Conservation (phyloP, 805 yeast species). For the Lachancea fermentati region DNA sequence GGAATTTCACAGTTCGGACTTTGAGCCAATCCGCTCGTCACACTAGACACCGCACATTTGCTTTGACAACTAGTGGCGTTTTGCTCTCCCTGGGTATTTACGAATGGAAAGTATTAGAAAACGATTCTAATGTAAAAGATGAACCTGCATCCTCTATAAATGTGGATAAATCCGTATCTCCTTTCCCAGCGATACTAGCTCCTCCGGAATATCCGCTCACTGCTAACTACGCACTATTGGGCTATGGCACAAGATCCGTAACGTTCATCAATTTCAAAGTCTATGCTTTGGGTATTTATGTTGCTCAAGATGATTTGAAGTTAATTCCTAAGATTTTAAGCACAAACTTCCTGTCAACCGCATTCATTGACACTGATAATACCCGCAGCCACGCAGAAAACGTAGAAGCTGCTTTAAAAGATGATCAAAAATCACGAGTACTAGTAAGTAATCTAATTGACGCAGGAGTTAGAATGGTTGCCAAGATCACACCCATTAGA, state of each 20-base stretch:
- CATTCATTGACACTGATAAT: conserved; percentile 33
- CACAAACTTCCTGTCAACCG: conserved; percentile 36
- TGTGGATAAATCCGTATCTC: conserved; percentile 47
- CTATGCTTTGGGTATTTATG: conserved; percentile 79
- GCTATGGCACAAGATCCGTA: conserved; percentile 77
- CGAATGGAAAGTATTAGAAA: conserved; percentile 1
- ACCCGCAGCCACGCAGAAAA: conserved; percentile 36
- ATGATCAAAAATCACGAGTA: conserved; percentile 46
- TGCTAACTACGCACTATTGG: conserved; percentile 52
- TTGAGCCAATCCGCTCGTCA: too few species aligned
- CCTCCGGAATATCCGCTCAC: conserved; percentile 26
- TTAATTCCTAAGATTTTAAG: conserved; percentile 38
- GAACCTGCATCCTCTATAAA: conserved; percentile 31
- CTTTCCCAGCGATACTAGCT: conserved; percentile 37
- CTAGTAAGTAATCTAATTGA: conserved; percentile 54
- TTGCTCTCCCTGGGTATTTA: background rate
- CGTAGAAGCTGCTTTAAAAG: conserved; percentile 41
- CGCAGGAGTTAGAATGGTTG: conserved; percentile 54
- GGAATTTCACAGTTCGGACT: too few species aligned
- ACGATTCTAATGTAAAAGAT: conserved; percentile 9
- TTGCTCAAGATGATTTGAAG: conserved; percentile 52
- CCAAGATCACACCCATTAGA: conserved; percentile 79
- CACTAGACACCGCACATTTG: background rate
- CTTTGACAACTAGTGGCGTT: background rate
- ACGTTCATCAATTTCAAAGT: conserved; percentile 80